Evolutionary conservation across 139 green algal species (phyloP), one percentile per base, ranked within the genome.

Genomic region (Chlamydomonas incerta): DNA sequence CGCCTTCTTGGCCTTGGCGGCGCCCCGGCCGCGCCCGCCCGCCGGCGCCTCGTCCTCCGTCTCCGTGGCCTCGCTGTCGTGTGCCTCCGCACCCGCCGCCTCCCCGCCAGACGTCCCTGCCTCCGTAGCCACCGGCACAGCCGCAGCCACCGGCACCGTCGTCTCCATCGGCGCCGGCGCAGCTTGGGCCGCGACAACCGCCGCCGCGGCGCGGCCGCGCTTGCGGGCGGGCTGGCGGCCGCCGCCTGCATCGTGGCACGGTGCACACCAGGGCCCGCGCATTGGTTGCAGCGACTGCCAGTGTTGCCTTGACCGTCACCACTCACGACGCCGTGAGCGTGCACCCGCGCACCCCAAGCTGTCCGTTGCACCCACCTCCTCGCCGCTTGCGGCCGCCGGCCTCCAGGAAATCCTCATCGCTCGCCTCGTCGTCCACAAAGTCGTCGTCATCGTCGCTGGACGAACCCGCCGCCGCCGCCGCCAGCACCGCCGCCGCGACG

Each of bases 11-110:
- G 17, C 80, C 67, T 85, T 85, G 47, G 50, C 33, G 5, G 6
- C 41, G 60, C 24, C 34, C 34, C 65, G 46, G 50, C 69, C 50
- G 26, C 34, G 11, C 8, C 79, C 13, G 29, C 66, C 47, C 3
- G 26, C 76, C 9, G 76, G 62, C 63, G 41, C 70, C 47, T 85
- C 80, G 29, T 85, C 80, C 47, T 85, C 80, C 41, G 77, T 83
- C 63, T 52, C 77, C 17, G 80, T 85, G 3, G 80, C 80, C 66
- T 85, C 80, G 33, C 66, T 69, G 66, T 85, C 65, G 2, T n/a
- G 47, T 23, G 28, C 17, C 67, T 28, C 15, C 55, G 21, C 55
- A 24, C 2, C 55, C 11, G 62, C 62, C 62, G 24, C 62, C 2
- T 68, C 31, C 31, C 33, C 34, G 5, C 68, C 34, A 34, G 34